Base-by-base conservation (phyloP, 2,329 filamentous ascomycete species). In the Aspergillus alliaceus region DNA sequence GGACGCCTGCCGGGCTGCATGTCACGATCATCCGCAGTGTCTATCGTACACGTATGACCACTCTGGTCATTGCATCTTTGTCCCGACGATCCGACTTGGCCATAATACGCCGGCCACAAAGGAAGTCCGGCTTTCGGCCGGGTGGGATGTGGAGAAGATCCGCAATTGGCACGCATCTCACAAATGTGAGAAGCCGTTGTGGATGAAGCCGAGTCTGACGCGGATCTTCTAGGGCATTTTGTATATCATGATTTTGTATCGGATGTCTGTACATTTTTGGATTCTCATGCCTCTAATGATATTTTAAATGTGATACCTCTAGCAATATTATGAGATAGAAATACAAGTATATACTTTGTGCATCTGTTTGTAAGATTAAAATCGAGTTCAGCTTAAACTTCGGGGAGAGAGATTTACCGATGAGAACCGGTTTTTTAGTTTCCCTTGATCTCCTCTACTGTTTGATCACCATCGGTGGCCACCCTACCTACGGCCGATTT, bases 81-180 rank as follows among this genome's bases (percentile, higher is more conserved):
- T 66, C 1, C 60, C 53, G 22, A 60, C 58, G 7, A 63, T 69
- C 18, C 61, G 64, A 22, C 51, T 68, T 18, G 67, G 67, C 5
- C 51, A 51, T 4, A 32, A 22, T 14, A 66, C 61, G 32, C 56
- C 59, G 11, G 25, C 40, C 18, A 58, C 60, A 1, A 14, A 48
- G 7, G 57, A 62, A 14, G 46, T 59, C 12, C 51, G 57, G 15
- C 49, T 62, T 14, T 59, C 63, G 8, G 66, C 66, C 48, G 67
- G 67, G 20, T 70, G 67, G 67, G 65, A 70, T 27, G 57, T 60
- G 14, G 57, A 61, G 14, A 68, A 67, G 46, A 65, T 70, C 44
- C 56, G 59, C 15, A 56, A 46, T n/a, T 70, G 64, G 64, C 51
- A 53, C 6, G 53, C 52, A 3, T 59, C 37, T 12, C 61, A 68